phyloP scores from a whole-genome alignment of 2,329 filamentous ascomycete species.

The Fusarium vanettenii region DNA sequence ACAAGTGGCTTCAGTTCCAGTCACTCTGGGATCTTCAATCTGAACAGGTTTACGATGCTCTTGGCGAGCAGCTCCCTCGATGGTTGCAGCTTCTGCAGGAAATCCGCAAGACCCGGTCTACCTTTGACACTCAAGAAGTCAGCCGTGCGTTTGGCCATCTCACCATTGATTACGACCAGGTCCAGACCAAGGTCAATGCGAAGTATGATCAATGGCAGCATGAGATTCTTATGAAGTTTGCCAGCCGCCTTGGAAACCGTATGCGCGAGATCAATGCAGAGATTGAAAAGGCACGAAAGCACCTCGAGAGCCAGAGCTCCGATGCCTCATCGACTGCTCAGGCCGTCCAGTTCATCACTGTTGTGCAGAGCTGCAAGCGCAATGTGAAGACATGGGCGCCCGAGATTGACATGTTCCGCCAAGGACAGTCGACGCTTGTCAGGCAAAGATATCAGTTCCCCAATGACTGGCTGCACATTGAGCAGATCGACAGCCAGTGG shows the following conservation, averaged over 20 bases:
- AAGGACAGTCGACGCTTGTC: conserved; percentile 91
- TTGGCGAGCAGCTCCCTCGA: conserved; percentile 89
- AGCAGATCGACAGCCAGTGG: conserved; percentile 98
- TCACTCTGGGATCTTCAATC: conserved; percentile 98
- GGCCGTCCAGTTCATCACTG: conserved; percentile 97
- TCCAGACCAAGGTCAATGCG: conserved; percentile 97
- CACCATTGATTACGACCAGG: conserved; percentile 97
- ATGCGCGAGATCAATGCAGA: conserved; percentile 95
- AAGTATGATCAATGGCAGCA: conserved; percentile 99
- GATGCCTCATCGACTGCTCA: conserved; percentile 96
- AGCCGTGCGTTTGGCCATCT: conserved; percentile 93
- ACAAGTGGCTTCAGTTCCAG: conserved; percentile 99
- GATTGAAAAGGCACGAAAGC: conserved; percentile 88
- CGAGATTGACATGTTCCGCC: conserved; percentile 94
- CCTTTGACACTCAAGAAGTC: conserved; percentile 97
- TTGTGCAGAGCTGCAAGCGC: conserved; percentile 94
- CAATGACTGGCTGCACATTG: conserved; percentile 92
- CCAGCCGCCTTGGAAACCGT: conserved; percentile 84
- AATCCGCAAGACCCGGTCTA: conserved; percentile 93
- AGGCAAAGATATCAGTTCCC: conserved; percentile 95
- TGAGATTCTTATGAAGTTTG: conserved; percentile 95
- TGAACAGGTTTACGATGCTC: conserved; percentile 91
- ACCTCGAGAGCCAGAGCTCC: conserved; percentile 90
- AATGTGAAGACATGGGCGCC: conserved; percentile 95
- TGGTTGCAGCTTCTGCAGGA: conserved; percentile 98